These are phyloP conservation scores for Tardiomyces depauwii DNA, from an alignment of 1,139 yeast species.

Conservation along the genomic window DNA sequence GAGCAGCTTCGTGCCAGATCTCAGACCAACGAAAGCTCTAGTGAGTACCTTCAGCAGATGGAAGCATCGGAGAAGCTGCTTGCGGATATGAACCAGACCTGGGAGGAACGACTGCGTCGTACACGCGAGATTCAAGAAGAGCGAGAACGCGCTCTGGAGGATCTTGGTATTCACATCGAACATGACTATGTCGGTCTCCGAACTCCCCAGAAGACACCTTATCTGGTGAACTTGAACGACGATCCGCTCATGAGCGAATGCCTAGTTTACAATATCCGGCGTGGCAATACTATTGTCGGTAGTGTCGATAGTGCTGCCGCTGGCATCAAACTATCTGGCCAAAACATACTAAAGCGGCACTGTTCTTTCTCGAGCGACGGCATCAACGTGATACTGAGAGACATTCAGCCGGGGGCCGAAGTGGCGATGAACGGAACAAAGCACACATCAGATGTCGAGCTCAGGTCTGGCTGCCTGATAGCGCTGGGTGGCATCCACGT, in stretches of 20 bases:
- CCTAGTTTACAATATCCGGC: slow-evolving; percentile 18
- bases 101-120: slow-evolving; percentile 18
- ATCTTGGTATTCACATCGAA: slow-evolving; percentile 18
- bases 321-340: slow-evolving; percentile 17
- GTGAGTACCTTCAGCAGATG: slow-evolving; percentile 11
- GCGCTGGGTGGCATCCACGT: slow-evolving; percentile 17
- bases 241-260: slow-evolving; percentile 20
- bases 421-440: slow-evolving; percentile 17
- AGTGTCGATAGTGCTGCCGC: slow-evolving; percentile 9
- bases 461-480: slow-evolving; percentile 17
- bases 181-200: slow-evolving; percentile 16
- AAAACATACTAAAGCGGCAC: slow-evolving; percentile 14
- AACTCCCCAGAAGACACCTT: slow-evolving; percentile 20
- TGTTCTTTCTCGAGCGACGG: slow-evolving; percentile 14
- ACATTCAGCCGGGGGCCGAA: slow-evolving; percentile 9
- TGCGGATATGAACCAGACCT: slow-evolving; percentile 17
- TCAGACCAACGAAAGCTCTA: slow-evolving; percentile 3
- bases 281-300: slow-evolving; percentile 18
- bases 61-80: slow-evolving; percentile 16
- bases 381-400: slow-evolving; percentile 8
- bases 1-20: slow-evolving; percentile 10
- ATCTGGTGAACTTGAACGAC: slow-evolving; percentile 21
- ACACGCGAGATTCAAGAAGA: slow-evolving; percentile 16
- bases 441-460: slow-evolving; percentile 6
- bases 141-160: slow-evolving; percentile 19